Conservation (phyloP, 1,284 basidiomycete species). For the Coriolopsis trogii region DNA sequence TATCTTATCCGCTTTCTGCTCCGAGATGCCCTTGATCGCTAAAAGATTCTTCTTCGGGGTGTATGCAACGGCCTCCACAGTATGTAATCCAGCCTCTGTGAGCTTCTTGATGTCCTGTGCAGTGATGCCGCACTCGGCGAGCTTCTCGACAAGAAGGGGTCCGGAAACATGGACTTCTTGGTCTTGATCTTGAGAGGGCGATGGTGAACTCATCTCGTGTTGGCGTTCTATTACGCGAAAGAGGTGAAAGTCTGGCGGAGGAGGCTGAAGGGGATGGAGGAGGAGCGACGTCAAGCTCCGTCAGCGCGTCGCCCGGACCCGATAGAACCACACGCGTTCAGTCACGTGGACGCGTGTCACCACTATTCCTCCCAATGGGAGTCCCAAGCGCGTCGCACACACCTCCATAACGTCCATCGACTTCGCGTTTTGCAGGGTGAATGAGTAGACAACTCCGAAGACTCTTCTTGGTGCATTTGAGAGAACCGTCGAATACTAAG, state of each 20-base stretch:
- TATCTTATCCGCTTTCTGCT: conserved; percentile 98
- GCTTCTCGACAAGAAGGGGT: conserved; percentile 82
- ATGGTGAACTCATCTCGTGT: conserved; percentile 38
- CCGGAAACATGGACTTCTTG: conserved; percentile 68
- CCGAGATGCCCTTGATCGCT: conserved; percentile 96
- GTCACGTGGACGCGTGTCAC: conserved; percentile 31
- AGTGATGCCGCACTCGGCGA: conserved; percentile 91
- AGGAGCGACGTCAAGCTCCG: conserved; percentile 6
- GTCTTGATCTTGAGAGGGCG: conserved; percentile 55
- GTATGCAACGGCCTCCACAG: conserved; percentile 95
- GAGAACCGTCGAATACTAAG: no score
- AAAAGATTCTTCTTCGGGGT: conserved; percentile 95
- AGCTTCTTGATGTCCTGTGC: conserved; percentile 96
- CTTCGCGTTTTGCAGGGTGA: no score
- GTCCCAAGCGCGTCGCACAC: no score
- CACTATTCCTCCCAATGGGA: neutral
- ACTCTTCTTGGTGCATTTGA: no score
- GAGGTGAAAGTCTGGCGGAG: neutral
- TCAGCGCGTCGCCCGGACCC: conserved; percentile 13
- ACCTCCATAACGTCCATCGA: no score
- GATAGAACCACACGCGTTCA: conserved; percentile 12
- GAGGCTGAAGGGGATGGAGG: neutral
- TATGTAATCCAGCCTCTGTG: conserved; percentile 90
- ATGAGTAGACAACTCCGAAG: no score
- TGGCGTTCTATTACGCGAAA: no score